These are phyloP conservation scores for Ascochyta pisi DNA, from an alignment of 2,329 filamentous ascomycete species.

Conservation along the genomic window DNA sequence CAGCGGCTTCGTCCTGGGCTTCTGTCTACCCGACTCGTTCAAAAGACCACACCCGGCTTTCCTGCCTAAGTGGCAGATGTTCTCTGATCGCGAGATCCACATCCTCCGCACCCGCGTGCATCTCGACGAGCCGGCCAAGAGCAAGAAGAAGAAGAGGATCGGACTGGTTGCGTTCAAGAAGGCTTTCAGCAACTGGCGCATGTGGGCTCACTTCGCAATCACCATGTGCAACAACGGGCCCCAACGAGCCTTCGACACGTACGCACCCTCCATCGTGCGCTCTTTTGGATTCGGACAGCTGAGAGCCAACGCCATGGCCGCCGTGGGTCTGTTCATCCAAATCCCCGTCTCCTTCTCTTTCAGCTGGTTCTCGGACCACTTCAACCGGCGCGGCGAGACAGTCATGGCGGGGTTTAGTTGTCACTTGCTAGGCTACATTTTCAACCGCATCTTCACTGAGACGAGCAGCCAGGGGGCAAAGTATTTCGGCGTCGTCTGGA, in stretches of 20 bases:
- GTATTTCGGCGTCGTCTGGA: slow-evolving; percentile 65
- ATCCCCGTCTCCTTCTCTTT: slow-evolving; percentile 61
- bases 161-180: slow-evolving; percentile 55
- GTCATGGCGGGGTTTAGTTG: slow-evolving; percentile 58
- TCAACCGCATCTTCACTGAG: slow-evolving; percentile 61
- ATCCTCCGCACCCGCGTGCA: slow-evolving; percentile 26
- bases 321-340: slow-evolving; percentile 62
- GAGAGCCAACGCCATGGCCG: slow-evolving; percentile 61
- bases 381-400: slow-evolving; percentile 59
- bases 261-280: slow-evolving; percentile 62
- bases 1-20: slow-evolving; percentile 17
- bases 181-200: slow-evolving; percentile 58
- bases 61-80: slow-evolving; percentile 23
- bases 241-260: slow-evolving; percentile 59
- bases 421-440: slow-evolving; percentile 60
- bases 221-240: slow-evolving; percentile 59
- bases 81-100: slow-evolving; percentile 26
- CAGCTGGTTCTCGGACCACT: slow-evolving; percentile 61
- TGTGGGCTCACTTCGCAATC: slow-evolving; percentile 62
- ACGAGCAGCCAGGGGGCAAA: slow-evolving; percentile 48
- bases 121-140: slow-evolving; percentile 28
- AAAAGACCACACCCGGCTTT: slow-evolving; percentile 18
- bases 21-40: slow-evolving; percentile 21
- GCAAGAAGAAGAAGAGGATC: slow-evolving; percentile 58
- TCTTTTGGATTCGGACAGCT: slow-evolving; percentile 60